phyloP scores from a whole-genome alignment of 352 stramenopile genomes.

The Globisporangium viniferum region DNA sequence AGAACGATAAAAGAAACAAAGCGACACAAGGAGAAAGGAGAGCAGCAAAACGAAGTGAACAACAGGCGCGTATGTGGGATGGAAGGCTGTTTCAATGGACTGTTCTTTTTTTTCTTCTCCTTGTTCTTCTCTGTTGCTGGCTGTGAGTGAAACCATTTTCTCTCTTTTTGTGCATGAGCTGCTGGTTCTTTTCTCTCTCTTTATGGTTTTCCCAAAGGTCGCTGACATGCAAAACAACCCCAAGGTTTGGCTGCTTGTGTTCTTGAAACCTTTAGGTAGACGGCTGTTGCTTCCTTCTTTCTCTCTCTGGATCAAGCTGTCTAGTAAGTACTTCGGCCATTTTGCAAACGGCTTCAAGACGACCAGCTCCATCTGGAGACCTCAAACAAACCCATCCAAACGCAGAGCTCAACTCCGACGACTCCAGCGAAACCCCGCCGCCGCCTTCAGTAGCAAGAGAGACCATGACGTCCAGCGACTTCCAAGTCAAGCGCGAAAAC shows the following conservation, averaged over 20 bases:
- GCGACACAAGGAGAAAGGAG: neutral
- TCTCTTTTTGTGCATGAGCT: neutral
- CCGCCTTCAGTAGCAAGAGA: neutral
- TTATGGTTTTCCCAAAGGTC: constrained; percentile 5
- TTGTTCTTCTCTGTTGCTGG: neutral
- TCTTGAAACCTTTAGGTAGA: neutral
- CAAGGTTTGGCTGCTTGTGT: neutral
- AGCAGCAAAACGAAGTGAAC: neutral
- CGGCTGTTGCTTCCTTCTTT: neutral
- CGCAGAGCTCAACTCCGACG: neutral
- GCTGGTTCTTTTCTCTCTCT: neutral
- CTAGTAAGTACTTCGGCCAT: neutral
- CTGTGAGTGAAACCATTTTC: neutral
- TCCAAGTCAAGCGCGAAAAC: constrained; percentile 19
- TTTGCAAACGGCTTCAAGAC: neutral
- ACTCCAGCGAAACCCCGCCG: neutral
- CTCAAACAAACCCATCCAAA: neutral
- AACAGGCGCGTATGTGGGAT: neutral
- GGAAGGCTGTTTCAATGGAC: neutral
- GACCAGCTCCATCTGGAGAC: neutral
- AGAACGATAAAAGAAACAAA: neutral
- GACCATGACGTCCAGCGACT: constrained; percentile 1
- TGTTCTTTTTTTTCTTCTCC: neutral
- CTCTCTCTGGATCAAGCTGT: neutral
- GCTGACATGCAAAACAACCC: neutral